A percentile compares a stretch with the other conserved stretches of the same genome.
Evolutionary conservation across 1,139 yeast species (phyloP).

Genomic region (Sugiyamaella grinbergsii): DNA sequence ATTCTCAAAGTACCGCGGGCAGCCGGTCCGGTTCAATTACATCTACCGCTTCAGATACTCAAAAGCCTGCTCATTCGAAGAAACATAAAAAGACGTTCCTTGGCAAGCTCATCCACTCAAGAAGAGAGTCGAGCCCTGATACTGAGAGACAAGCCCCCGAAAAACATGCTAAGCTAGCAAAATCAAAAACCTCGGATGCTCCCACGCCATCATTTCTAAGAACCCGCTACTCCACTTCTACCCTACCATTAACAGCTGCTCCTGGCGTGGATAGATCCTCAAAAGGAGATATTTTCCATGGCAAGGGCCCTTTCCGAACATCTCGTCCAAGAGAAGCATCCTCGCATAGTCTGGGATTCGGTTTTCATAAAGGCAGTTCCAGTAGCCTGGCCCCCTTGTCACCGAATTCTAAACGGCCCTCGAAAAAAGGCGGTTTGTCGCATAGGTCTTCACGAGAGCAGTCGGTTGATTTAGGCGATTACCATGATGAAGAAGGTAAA

Average conservation of each 20-base stretch:
- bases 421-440: constrained; percentile 5
- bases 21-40: constrained; percentile 32
- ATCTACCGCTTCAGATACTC: constrained; percentile 25
- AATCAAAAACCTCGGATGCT: background rate
- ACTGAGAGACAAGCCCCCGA: constrained; percentile 4
- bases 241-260: constrained; percentile 4
- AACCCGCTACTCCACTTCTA: constrained; percentile 17
- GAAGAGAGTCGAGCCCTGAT: constrained; percentile 35
- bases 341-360: constrained; percentile 16
- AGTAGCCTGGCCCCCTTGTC: constrained; percentile 3
- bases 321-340: constrained; percentile 20
- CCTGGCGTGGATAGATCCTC: constrained; percentile 3
- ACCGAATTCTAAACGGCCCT: constrained; percentile 6
- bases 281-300: constrained; percentile 8
- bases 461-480: constrained; percentile 5
- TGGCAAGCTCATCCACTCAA: constrained; percentile 30
- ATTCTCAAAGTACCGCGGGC: constrained; percentile 13
- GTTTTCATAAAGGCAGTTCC: constrained; percentile 12
- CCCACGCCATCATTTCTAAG: constrained; percentile 10
- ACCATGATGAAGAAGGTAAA: constrained; percentile 2
- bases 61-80: constrained; percentile 19
- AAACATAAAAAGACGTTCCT: constrained; percentile 31
- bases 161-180: constrained; percentile 5
- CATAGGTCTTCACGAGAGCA: constrained; percentile 10
- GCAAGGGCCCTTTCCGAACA: constrained; percentile 13